A percentile compares a stretch with the other conserved stretches of the same genome.
phyloP scores from a whole-genome alignment of 345 rosid species.

The Populus nigra region DNA sequence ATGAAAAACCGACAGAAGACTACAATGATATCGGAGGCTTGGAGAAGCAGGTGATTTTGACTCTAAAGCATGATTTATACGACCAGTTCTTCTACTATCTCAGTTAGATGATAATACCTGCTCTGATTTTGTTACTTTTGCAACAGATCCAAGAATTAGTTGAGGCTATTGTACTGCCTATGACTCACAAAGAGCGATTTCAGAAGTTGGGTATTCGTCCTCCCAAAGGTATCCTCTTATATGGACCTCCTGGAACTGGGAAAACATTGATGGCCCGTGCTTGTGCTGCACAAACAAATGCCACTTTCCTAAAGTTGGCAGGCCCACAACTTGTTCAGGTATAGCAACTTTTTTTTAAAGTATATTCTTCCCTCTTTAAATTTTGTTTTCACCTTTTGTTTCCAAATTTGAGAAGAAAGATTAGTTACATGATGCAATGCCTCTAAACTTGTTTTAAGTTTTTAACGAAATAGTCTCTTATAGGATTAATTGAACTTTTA shows the following conservation, averaged over 20 bases:
- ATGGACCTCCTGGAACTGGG: slow-evolving; percentile 99
- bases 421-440: background rate
- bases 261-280: slow-evolving; percentile 99
- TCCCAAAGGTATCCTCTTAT: slow-evolving; percentile 94
- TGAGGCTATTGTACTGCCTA: slow-evolving; percentile 96
- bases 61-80: background rate
- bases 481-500: background rate
- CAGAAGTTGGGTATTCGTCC: slow-evolving; percentile 95
- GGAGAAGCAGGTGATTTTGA: slow-evolving; percentile 73
- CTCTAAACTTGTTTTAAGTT: background rate
- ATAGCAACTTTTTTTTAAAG: background rate
- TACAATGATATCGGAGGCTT: slow-evolving; percentile 98
- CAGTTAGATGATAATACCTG: background rate
- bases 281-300: slow-evolving; percentile 99
- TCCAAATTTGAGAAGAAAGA: background rate
- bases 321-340: slow-evolving; percentile 99
- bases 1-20: slow-evolving; percentile 97
- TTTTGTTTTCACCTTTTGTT: background rate
- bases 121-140: slow-evolving; percentile 5
- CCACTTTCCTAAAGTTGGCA: slow-evolving; percentile 93
- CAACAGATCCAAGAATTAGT: slow-evolving; percentile 96
- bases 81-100: background rate
- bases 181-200: slow-evolving; percentile 94
- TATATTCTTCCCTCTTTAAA: background rate
- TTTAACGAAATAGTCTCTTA: background rate